These are phyloP conservation scores for Hanseniaspora taiwanica DNA, from an alignment of 805 yeast genomes.

Conservation along the genomic window DNA sequence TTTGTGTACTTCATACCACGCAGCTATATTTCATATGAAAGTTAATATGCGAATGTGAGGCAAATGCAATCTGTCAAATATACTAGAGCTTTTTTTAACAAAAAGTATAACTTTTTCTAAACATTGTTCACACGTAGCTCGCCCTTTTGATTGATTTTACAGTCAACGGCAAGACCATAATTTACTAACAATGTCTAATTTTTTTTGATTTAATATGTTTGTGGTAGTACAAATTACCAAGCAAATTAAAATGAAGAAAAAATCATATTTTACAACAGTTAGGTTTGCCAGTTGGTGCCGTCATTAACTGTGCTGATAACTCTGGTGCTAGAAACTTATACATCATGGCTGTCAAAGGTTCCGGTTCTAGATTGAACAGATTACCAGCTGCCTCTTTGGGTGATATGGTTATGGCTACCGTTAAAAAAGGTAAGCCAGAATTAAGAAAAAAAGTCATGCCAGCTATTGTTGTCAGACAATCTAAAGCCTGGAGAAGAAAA, in stretches of 20 bases:
- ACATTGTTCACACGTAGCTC: too few relatives aligned
- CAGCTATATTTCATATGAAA: too few relatives aligned
- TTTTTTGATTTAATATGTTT: too few relatives aligned
- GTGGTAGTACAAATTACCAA: too few relatives aligned
- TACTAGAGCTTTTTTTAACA: too few relatives aligned
- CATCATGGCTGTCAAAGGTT: slow-evolving; percentile 97
- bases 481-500: slow-evolving; percentile 99
- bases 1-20: too few relatives aligned
- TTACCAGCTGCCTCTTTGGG: slow-evolving; percentile 99
- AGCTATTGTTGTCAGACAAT: slow-evolving; percentile 97
- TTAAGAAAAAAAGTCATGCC: slow-evolving; percentile 99
- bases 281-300: slow-evolving; percentile 99
- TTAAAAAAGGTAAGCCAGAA: slow-evolving; percentile 99
- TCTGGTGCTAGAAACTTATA: slow-evolving; percentile 99
- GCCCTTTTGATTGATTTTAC: too few relatives aligned
- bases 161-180: not conserved
- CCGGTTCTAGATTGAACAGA: slow-evolving; percentile 99
- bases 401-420: slow-evolving; percentile 99
- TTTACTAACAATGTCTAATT: slow-evolving; percentile 5
- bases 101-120: too few relatives aligned
- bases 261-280: slow-evolving; percentile 37
- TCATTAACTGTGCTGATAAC: slow-evolving; percentile 99
- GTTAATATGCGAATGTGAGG: too few relatives aligned
- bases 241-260: slow-evolving; percentile 3
- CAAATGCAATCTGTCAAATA: too few relatives aligned